Conservation (phyloP, 2,329 filamentous ascomycete genomes). For the Herpotrichia juniperi region DNA sequence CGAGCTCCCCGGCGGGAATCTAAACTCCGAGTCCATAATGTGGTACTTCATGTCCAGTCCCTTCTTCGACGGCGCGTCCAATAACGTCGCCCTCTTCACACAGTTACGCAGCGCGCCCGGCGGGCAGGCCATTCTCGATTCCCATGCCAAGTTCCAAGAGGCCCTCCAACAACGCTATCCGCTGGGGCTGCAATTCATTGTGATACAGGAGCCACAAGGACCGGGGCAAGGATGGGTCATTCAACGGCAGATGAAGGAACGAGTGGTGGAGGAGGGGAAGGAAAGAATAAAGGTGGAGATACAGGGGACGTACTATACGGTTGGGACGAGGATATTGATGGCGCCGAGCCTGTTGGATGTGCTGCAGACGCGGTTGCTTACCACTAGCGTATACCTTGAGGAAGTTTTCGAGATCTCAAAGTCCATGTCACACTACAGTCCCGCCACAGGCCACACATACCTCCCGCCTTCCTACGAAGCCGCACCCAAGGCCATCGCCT, state of each 20-base stretch:
- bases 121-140: slow-evolving; percentile 57
- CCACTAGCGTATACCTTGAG: slow-evolving; percentile 61
- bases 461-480: slow-evolving; percentile 55
- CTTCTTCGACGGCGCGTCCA: slow-evolving; percentile 67
- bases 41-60: slow-evolving; percentile 68
- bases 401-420: slow-evolving; percentile 61
- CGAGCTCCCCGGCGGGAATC: slow-evolving; percentile 25
- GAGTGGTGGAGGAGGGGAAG: slow-evolving; percentile 38
- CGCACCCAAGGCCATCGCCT: slow-evolving; percentile 22
- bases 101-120: slow-evolving; percentile 58
- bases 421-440: slow-evolving; percentile 62
- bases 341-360: slow-evolving; percentile 66
- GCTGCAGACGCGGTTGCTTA: slow-evolving; percentile 61
- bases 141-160: slow-evolving; percentile 63
- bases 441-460: slow-evolving; percentile 66
- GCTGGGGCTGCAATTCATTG: slow-evolving; percentile 64
- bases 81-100: slow-evolving; percentile 61
- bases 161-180: slow-evolving; percentile 56
- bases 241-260: slow-evolving; percentile 57
- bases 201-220: slow-evolving; percentile 62
- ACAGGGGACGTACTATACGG: slow-evolving; percentile 64
- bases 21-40: slow-evolving; percentile 52
- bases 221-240: slow-evolving; percentile 65
- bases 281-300: slow-evolving; percentile 59
- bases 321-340: slow-evolving; percentile 67